Percentiles rank a stretch among this genome's conserved stretches.
phyloP scores from a whole-genome alignment of 164 flowering plant species.

The Piper longum region DNA sequence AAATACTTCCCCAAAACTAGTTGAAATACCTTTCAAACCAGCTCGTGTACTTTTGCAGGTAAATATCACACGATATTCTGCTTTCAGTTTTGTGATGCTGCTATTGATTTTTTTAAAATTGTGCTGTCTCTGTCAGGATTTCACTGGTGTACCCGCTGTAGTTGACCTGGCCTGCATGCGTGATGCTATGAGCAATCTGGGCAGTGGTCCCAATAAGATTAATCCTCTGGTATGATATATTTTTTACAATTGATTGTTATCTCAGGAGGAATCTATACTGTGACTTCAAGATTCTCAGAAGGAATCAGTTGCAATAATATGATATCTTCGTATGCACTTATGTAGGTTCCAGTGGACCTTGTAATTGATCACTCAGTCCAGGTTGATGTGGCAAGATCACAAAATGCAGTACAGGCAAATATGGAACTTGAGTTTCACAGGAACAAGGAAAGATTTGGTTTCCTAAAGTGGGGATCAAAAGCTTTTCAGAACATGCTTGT shows the following conservation, averaged over 20 bases:
- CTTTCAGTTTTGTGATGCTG: not conserved
- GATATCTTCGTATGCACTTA: not conserved
- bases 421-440: slow-evolving; percentile 69
- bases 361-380: slow-evolving; percentile 87
- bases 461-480: slow-evolving; percentile 83
- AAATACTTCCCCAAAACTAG: slow-evolving; percentile 74
- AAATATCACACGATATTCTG: not conserved
- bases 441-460: slow-evolving; percentile 72
- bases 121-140: slow-evolving; percentile 40
- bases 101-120: slow-evolving; percentile 9
- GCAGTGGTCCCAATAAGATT: slow-evolving; percentile 76
- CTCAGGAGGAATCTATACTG: not conserved
- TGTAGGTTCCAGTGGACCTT: slow-evolving; percentile 89
- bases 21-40: slow-evolving; percentile 96
- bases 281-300: too few species aligned
- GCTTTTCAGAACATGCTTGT: slow-evolving; percentile 81
- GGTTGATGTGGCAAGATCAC: slow-evolving; percentile 69
- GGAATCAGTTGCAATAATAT: too few species aligned
- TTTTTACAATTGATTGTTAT: not conserved
- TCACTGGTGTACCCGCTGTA: slow-evolving; percentile 98
- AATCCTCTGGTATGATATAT: slow-evolving; percentile 65
- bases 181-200: slow-evolving; percentile 96
- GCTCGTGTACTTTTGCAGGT: slow-evolving; percentile 85
- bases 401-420: slow-evolving; percentile 71
- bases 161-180: slow-evolving; percentile 98